These are phyloP conservation scores for Cercophora samala DNA, from an alignment of 495 filamentous ascomycete species.

Conservation along the genomic window DNA sequence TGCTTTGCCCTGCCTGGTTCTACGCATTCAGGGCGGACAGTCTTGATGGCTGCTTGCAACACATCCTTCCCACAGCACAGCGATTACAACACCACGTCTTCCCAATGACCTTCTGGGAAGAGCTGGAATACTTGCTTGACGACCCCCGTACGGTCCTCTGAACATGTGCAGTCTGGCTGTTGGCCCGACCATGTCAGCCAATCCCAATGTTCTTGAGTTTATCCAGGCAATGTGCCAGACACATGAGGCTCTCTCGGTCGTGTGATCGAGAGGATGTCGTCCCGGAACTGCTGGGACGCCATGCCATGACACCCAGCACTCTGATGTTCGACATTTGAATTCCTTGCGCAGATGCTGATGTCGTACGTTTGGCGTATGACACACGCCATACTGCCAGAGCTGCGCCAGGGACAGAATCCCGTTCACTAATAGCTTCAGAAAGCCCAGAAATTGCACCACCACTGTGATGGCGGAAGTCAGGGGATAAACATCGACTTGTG, in stretches of 20 bases:
- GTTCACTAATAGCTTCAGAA: neutral
- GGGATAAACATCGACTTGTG: neutral
- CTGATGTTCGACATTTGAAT: neutral
- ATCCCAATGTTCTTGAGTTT: neutral
- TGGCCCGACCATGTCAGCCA: neutral
- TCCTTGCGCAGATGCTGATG: neutral
- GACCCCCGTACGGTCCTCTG: neutral
- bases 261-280: neutral
- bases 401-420: neutral
- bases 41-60: neutral
- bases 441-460: neutral
- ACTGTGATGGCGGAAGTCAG: neutral
- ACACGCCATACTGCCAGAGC: neutral
- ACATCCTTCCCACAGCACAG: neutral
- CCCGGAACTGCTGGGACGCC: neutral
- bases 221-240: neutral
- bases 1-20: neutral
- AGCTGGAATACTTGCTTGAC: neutral
- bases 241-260: neutral
- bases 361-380: neutral
- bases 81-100: neutral
- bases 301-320: neutral
- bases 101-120: neutral
- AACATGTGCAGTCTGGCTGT: neutral
- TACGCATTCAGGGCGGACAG: neutral